A percentile compares a stretch with the other conserved stretches of the same genome.
These are phyloP conservation scores for Talinum fruticosum DNA, from an alignment of 148 eudicot species.

Conservation along the genomic window DNA sequence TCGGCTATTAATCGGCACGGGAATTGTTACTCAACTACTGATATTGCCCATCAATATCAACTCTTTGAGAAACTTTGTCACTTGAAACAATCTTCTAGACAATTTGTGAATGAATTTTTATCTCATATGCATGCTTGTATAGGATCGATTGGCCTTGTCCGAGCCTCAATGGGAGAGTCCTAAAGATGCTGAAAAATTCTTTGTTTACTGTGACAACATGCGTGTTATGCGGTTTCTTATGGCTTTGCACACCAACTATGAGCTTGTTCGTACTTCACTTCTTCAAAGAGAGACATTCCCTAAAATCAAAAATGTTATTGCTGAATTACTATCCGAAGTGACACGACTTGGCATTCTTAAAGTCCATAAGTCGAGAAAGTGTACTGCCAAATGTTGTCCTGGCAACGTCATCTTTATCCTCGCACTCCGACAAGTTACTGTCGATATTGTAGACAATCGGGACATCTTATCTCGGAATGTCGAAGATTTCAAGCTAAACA, in stretches of 20 bases:
- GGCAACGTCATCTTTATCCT: too few relatives aligned
- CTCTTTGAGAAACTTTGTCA: neutral
- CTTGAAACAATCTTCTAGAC: neutral
- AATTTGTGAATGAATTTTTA: slow-evolving; percentile 14
- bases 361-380: too few relatives aligned
- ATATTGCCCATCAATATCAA: slow-evolving; percentile 16
- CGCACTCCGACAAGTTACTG: neutral
- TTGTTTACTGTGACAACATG: neutral
- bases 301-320: slow-evolving; percentile 1
- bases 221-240: slow-evolving; percentile 10
- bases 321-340: slow-evolving; percentile 7
- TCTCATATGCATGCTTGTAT: neutral
- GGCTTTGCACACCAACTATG: slow-evolving; percentile 2
- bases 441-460: neutral
- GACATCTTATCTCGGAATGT: slow-evolving; percentile 8
- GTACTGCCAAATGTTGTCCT: neutral
- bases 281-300: slow-evolving; percentile 8
- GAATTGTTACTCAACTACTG: slow-evolving; percentile 11
- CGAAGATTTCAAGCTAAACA: slow-evolving; percentile 1
- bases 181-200: neutral
- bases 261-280: neutral
- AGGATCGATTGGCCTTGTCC: slow-evolving; percentile 14
- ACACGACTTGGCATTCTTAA: neutral
- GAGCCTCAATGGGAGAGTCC: neutral
- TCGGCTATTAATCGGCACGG: too few relatives aligned